Evolutionary conservation across 768 basidiomycete genomes (phyloP).

Genomic region (Auricularia sp.): DNA sequence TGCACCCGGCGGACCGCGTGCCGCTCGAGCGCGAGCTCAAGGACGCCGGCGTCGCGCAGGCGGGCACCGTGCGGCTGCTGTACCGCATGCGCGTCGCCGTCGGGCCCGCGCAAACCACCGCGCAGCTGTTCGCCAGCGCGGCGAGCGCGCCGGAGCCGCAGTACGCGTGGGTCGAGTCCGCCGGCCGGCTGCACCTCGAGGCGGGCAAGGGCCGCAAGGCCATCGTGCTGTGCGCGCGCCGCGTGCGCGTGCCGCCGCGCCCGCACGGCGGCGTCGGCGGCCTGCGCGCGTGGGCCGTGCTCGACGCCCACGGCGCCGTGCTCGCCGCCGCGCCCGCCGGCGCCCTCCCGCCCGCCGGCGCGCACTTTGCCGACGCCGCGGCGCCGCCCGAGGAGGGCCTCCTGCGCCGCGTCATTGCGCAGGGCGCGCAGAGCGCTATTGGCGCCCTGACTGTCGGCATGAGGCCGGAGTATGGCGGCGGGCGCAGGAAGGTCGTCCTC

Average conservation of each 20-base stretch:
- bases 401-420: background rate
- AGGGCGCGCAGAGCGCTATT: background rate
- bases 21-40: constrained; percentile 89
- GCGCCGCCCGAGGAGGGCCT: background rate
- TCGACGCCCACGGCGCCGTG: background rate
- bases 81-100: background rate
- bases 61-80: background rate
- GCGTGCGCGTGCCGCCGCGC: constrained; percentile 53
- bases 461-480: background rate
- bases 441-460: background rate
- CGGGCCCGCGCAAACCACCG: background rate
- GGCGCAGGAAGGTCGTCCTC: constrained; percentile 3
- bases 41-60: constrained; percentile 26
- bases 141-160: constrained; percentile 4
- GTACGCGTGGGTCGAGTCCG: constrained; percentile 85
- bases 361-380: background rate
- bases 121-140: background rate
- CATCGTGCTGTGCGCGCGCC: constrained; percentile 79
- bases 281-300: constrained; percentile 36
- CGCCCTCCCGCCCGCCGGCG: background rate
- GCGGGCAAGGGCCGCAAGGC: constrained; percentile 92
- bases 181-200: constrained; percentile 85
- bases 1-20: constrained; percentile 83
- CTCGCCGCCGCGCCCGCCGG: background rate
- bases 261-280: constrained; percentile 48